Conservation (phyloP, 495 filamentous ascomycete species). For the Zalerion maritima region DNA sequence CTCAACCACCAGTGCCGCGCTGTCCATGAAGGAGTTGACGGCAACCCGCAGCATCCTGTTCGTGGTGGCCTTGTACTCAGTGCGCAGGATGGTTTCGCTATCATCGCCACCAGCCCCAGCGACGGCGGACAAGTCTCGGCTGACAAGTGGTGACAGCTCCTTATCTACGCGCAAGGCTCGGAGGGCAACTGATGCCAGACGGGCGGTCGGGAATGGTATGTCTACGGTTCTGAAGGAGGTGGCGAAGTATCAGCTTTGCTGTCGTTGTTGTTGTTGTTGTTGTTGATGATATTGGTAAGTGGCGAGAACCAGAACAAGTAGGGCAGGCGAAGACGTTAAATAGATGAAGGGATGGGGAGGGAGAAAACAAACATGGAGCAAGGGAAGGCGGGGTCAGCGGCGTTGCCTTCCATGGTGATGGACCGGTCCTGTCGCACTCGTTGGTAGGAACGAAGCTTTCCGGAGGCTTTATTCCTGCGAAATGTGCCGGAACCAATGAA, state of each 20-base stretch:
- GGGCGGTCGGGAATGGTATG: constrained; percentile 70
- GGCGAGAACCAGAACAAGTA: no score
- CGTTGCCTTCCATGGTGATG: constrained; percentile 15
- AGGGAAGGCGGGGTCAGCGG: constrained; percentile 42
- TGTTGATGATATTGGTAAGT: no score
- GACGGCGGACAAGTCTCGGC: constrained; percentile 49
- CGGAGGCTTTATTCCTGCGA: no score
- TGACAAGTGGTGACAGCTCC: constrained; percentile 74
- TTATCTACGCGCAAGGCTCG: constrained; percentile 69
- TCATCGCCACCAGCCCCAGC: constrained; percentile 19
- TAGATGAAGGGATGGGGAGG: no score
- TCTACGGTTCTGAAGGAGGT: constrained; percentile 49
- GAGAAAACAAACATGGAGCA: constrained; percentile 47
- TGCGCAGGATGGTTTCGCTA: constrained; percentile 45
- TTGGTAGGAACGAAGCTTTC: no score
- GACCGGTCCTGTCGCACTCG: no score
- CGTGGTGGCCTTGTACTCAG: constrained; percentile 76
- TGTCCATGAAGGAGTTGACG: constrained; percentile 97
- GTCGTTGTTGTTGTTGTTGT: no score
- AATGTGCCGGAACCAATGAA: no score
- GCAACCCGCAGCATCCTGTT: constrained; percentile 94
- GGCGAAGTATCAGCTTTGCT: no score
- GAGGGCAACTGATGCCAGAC: constrained; percentile 63
- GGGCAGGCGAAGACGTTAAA: no score
- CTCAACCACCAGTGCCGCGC: constrained; percentile 62